Evolutionary conservation across 192 early-diverging fungal genomes (phyloP).

Genomic region (Backusella macrospora): DNA sequence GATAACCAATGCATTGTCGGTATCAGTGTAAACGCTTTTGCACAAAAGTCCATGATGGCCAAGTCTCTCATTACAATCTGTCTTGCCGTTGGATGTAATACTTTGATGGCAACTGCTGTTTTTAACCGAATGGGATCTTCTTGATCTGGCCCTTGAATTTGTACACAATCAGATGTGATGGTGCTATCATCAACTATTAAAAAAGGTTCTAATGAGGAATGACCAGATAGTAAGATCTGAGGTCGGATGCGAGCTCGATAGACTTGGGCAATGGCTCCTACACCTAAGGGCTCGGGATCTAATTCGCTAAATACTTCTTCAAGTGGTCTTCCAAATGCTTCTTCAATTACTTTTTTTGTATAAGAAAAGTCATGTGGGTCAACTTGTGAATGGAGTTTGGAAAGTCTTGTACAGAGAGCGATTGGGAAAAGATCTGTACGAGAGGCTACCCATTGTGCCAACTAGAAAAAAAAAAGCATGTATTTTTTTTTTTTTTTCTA

Average conservation of each 20-base stretch:
- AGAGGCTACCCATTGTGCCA: conserved; percentile 94
- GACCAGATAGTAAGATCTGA: conserved; percentile 24
- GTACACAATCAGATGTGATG: conserved; percentile 26
- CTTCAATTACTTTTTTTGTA: conserved; percentile 67
- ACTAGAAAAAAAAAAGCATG: conserved; percentile 33
- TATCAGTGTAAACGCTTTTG: conserved; percentile 63
- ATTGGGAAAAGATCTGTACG: conserved; percentile 84
- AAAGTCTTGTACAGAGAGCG: conserved; percentile 74
- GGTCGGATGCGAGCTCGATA: conserved; percentile 61
- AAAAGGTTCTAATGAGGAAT: conserved; percentile 20
- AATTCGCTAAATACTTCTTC: conserved; percentile 81
- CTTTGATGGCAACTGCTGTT: conserved; percentile 81
- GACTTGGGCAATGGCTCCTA: conserved; percentile 96
- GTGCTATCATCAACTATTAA: conserved; percentile 19
- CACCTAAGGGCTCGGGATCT: conserved; percentile 78
- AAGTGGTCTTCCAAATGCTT: conserved; percentile 65
- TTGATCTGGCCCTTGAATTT: conserved; percentile 7
- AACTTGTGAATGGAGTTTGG: conserved; percentile 81
- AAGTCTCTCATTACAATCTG: conserved; percentile 77
- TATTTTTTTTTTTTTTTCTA: background rate
- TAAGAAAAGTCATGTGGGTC: conserved; percentile 72
- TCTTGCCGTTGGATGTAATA: conserved; percentile 84
- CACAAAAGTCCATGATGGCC: conserved; percentile 76
- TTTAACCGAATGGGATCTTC: conserved; percentile 33
- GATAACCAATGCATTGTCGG: conserved; percentile 87